phyloP scores from a whole-genome alignment of 2,329 filamentous ascomycete genomes.

The Ascochyta clinopodiicola region DNA sequence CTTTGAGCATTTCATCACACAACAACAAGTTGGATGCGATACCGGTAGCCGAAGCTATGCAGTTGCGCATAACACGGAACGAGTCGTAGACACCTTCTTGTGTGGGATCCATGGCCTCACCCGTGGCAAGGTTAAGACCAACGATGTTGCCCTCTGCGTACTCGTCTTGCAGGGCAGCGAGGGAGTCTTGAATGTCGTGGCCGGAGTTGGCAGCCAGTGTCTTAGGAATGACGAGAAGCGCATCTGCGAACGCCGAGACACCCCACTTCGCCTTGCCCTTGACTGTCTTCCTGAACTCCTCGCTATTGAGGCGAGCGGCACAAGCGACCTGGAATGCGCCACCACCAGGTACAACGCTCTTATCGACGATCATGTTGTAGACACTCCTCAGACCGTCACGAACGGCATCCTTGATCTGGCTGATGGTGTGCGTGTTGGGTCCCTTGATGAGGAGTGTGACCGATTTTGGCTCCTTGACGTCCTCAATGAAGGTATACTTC shows the following conservation, averaged over 20 bases:
- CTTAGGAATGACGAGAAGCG: constrained; percentile 94
- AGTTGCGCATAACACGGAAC: constrained; percentile 92
- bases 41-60: constrained; percentile 88
- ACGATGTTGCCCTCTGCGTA: constrained; percentile 82
- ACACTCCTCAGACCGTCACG: constrained; percentile 93
- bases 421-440: constrained; percentile 94
- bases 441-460: constrained; percentile 98
- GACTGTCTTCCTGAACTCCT: constrained; percentile 84
- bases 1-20: constrained; percentile 97
- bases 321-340: constrained; percentile 97
- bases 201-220: constrained; percentile 95
- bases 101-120: constrained; percentile 93
- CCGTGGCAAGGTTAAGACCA: constrained; percentile 84
- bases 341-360: constrained; percentile 90
- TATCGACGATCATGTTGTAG: constrained; percentile 99
- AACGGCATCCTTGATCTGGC: constrained; percentile 95
- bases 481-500: constrained; percentile 98
- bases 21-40: constrained; percentile 95
- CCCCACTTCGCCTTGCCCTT: constrained; percentile 99
- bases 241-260: constrained; percentile 93
- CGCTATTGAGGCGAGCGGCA: constrained; percentile 83
- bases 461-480: constrained; percentile 98
- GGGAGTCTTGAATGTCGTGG: constrained; percentile 93
- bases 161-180: constrained; percentile 87
- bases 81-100: constrained; percentile 94